Conservation (phyloP, 2,329 filamentous ascomycete genomes). For the Aspergillus uvarum region DNA sequence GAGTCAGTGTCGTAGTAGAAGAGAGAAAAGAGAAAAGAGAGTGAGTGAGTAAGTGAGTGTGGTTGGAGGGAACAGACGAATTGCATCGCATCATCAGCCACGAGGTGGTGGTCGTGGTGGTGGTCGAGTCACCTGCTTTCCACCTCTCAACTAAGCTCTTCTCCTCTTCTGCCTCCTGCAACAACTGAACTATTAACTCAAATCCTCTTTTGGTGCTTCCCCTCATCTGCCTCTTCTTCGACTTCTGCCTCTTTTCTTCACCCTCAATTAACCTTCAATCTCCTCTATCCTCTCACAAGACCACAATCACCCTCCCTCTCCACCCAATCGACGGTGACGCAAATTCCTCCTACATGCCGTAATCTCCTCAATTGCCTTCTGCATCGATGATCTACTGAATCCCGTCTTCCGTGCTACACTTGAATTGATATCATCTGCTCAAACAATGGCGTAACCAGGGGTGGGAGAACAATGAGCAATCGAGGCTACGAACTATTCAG, state of each 20-base stretch:
- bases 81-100: background rate
- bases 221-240: background rate
- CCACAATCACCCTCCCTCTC: constrained; percentile 1
- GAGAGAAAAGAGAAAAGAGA: background rate
- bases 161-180: background rate
- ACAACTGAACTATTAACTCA: background rate
- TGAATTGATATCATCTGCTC: constrained; percentile 18
- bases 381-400: background rate
- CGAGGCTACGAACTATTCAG: constrained; percentile 15
- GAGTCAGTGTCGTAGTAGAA: background rate
- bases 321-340: background rate
- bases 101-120: background rate
- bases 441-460: constrained; percentile 24
- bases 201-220: constrained; percentile 5
- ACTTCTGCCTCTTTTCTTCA: background rate
- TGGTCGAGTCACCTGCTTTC: constrained; percentile 4
- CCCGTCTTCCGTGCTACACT: constrained; percentile 8
- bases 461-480: constrained; percentile 18
- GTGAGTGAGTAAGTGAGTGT: background rate
- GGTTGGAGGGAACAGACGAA: background rate
- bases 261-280: background rate
- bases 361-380: constrained; percentile 5
- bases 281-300: constrained; percentile 8
- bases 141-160: background rate
- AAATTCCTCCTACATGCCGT: background rate